Conservation (phyloP, 257 asterid species). For the Salvia splendens region DNA sequence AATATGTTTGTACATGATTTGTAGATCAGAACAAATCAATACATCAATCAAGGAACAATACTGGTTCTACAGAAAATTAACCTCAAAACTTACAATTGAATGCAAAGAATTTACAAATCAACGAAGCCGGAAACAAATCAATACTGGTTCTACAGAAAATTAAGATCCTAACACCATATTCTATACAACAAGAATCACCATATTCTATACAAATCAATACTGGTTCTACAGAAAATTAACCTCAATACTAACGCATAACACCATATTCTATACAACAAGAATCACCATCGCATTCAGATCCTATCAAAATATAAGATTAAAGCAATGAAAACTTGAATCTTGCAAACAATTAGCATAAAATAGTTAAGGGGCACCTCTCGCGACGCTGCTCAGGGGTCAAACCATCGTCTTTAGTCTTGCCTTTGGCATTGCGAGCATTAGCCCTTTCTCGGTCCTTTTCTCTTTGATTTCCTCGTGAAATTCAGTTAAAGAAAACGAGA, state of each 20-base stretch:
- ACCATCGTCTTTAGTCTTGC: constrained; percentile 41
- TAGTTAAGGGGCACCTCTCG: constrained; percentile 29
- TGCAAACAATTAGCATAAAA: neutral
- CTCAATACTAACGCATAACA: too few relatives aligned
- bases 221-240: too few relatives aligned
- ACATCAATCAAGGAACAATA: neutral
- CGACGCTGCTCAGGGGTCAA: constrained; percentile 51
- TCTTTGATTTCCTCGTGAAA: constrained; percentile 82
- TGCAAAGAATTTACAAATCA: neutral
- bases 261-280: neutral
- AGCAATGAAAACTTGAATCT: neutral
- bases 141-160: too few relatives aligned
- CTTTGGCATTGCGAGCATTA: constrained; percentile 51
- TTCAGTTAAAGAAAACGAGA: constrained; percentile 50
- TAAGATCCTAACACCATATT: too few relatives aligned
- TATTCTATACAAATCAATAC: too few relatives aligned
- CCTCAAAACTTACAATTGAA: neutral
- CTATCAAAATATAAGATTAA: neutral
- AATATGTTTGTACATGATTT: too few relatives aligned
- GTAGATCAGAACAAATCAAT: neutral
- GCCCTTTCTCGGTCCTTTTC: constrained; percentile 85
- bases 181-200: too few relatives aligned
- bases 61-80: neutral
- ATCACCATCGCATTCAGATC: neutral
- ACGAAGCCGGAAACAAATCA: neutral